Evolutionary conservation across 768 basidiomycete species (phyloP).

Genomic region (Lactarius sp.): DNA sequence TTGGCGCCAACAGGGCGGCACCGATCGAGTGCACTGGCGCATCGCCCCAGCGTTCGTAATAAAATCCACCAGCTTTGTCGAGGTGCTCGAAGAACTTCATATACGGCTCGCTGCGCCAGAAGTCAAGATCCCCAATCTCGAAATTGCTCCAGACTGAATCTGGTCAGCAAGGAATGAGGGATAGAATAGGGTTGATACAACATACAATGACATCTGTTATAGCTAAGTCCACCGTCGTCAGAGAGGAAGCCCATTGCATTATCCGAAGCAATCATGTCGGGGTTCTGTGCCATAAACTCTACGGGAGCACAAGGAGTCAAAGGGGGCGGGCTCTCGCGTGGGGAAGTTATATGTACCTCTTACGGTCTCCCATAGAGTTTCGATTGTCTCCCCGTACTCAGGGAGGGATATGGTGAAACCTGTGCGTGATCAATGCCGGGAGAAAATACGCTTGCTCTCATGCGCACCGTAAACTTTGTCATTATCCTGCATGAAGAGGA

Average conservation of each 20-base stretch:
- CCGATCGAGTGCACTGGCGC: constrained; percentile 81
- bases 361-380: constrained; percentile 66
- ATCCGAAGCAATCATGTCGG: constrained; percentile 42
- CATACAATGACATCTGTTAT: constrained; percentile 54
- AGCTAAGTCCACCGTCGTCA: constrained; percentile 49
- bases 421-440: constrained; percentile 24
- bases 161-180: neutral
- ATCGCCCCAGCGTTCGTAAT: constrained; percentile 87
- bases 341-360: constrained; percentile 42
- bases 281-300: constrained; percentile 49
- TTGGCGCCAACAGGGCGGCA: constrained; percentile 81
- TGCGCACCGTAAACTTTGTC: constrained; percentile 49
- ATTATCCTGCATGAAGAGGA: constrained; percentile 53
- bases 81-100: constrained; percentile 53
- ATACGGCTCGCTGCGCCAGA: constrained; percentile 56
- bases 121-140: constrained; percentile 54
- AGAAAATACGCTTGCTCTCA: neutral
- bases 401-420: constrained; percentile 72
- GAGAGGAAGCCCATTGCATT: constrained; percentile 56
- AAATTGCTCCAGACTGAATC: constrained; percentile 59
- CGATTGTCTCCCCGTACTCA: constrained; percentile 71
- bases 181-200: constrained; percentile 5
- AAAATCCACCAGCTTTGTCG: constrained; percentile 52
- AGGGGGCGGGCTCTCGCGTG: neutral
- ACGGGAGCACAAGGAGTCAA: neutral